Evolutionary conservation across 768 basidiomycete species (phyloP), one percentile per base, ranked within the genome.

Genomic region (Pisolithus albus): DNA sequence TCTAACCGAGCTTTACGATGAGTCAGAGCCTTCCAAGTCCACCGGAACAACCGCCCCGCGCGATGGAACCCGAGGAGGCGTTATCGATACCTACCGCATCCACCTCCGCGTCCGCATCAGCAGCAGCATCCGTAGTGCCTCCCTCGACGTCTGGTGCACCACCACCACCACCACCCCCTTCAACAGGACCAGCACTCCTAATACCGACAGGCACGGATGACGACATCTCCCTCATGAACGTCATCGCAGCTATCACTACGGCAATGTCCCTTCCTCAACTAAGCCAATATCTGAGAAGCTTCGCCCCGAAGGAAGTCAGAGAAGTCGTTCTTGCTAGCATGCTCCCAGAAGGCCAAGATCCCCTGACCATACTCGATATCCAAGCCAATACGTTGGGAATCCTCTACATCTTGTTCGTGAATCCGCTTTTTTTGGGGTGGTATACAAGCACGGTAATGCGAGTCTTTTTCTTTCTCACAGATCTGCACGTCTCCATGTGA

Each of bases 371-470:
- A 8, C 67, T 92, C 34, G 76, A 84, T 59, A 65, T 80, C 23
- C 65, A 70, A 28, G 60, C 59, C 28, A 78, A 88, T 62, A 84
- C 86, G 1, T 64, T 91, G 3, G 84, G 81, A 0, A 75, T 81
- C 39, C 64, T 91, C 39, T 85, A 82, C 58, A 86, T 92, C 41
- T 62, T 92, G 88, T 90, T 57, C 68, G 85, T 73, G 6, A 38
- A 28, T 7, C 30, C 18, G 16, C 19, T 5, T 24, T n/a, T 38
- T 38, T 41, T 46, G 50, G 45, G 7, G 13, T 51, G 44, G 16
- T 6, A 4, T 32, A 36, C 32, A 46, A 8, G 7, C 26, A n/a
- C 30, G 32, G 30, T 30, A 30, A 30, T 9, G 30, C 30, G 0
- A 30, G 30, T 30, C 30, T 30, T 10, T 30, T 9, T 30, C 19